Conservation (phyloP, 768 basidiomycete genomes). For the Suillus bovinus region DNA sequence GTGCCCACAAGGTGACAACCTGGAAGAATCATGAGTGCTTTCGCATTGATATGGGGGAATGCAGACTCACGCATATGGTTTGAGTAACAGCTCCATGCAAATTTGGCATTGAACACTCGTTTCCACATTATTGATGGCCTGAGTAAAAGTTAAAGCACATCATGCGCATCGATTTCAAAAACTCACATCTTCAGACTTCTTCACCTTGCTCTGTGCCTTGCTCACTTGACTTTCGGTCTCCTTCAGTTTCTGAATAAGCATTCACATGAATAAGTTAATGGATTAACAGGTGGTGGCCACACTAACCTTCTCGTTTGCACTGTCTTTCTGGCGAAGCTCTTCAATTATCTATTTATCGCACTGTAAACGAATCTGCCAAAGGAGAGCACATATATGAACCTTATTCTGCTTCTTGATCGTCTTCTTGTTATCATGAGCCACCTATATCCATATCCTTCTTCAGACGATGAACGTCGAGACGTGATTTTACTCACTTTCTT, state of each 20-base stretch:
- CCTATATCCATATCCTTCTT: constrained; percentile 24
- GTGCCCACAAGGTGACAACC: constrained; percentile 76
- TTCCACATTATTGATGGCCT: constrained; percentile 62
- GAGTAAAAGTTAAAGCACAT: constrained; percentile 5
- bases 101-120: constrained; percentile 69
- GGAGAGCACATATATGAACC: constrained; percentile 34
- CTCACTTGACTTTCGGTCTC: constrained; percentile 47
- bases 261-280: constrained; percentile 5
- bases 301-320: constrained; percentile 39
- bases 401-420: constrained; percentile 55
- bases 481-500: constrained; percentile 39
- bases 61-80: constrained; percentile 63
- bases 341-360: constrained; percentile 47
- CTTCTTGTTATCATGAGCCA: constrained; percentile 49
- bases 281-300: not conserved
- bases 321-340: constrained; percentile 49
- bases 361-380: constrained; percentile 8
- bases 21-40: constrained; percentile 27
- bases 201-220: constrained; percentile 46
- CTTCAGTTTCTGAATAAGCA: constrained; percentile 39
- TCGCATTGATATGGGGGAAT: not conserved
- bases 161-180: not conserved
- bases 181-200: constrained; percentile 59
- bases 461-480: constrained; percentile 6
- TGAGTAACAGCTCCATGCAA: constrained; percentile 67